phyloP scores from a whole-genome alignment of 2,329 filamentous ascomycete species.

The Oidium heveae region DNA sequence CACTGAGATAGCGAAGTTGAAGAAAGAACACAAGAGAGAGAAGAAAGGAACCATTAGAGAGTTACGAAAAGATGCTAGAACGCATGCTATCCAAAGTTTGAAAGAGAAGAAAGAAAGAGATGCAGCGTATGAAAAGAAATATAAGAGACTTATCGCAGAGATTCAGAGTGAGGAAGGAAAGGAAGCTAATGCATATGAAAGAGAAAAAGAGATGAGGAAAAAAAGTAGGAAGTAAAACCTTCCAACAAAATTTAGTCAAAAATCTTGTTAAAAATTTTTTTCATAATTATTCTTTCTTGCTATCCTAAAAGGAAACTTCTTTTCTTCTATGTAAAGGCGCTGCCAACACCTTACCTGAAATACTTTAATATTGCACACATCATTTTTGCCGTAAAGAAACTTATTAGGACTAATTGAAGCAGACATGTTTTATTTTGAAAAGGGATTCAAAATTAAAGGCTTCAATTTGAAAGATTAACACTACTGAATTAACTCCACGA shows the following conservation, averaged over 20 bases:
- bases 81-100: constrained; percentile 75
- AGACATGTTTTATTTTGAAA: no score
- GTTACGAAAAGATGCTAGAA: constrained; percentile 81
- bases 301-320: no score
- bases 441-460: no score
- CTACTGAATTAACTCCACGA: no score
- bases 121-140: constrained; percentile 88
- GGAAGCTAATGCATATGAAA: constrained; percentile 71
- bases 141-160: constrained; percentile 71
- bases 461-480: no score
- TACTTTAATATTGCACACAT: no score
- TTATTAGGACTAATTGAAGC: no score
- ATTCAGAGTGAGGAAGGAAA: constrained; percentile 84
- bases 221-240: constrained; percentile 25
- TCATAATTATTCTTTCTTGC: no score
- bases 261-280: background rate
- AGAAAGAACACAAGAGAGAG: constrained; percentile 82
- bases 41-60: constrained; percentile 86
- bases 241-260: no score
- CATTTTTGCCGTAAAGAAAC: no score
- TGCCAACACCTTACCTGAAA: no score
- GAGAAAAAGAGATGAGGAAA: constrained; percentile 56
- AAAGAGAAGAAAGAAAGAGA: constrained; percentile 84
- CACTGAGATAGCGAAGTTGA: constrained; percentile 59
- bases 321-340: no score